Percentiles rank a stretch among this genome's conserved stretches.
phyloP scores from a whole-genome alignment of 2,329 filamentous ascomycete species.

The Diplodia corticola region DNA sequence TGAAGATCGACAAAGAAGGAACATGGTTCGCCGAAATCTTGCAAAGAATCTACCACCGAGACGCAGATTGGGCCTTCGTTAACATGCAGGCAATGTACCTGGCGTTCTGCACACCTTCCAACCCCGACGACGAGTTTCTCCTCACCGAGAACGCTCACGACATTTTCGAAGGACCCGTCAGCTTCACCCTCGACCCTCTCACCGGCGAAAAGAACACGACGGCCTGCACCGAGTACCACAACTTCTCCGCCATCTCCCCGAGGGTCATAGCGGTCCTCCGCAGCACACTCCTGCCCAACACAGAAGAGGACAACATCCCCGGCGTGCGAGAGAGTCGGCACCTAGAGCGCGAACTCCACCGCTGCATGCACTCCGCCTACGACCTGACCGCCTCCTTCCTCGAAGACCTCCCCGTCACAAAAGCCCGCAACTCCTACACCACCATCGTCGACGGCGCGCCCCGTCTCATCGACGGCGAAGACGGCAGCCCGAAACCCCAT shows the following conservation, averaged over 20 bases:
- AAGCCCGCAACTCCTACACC: slow-evolving; percentile 24
- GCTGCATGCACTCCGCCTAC: background rate
- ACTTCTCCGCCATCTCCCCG: slow-evolving; percentile 27
- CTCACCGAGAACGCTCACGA: slow-evolving; percentile 37
- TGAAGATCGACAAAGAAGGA: slow-evolving; percentile 32
- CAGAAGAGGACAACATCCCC: slow-evolving; percentile 24
- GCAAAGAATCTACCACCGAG: slow-evolving; percentile 31
- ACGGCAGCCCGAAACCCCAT: background rate
- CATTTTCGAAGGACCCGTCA: slow-evolving; percentile 35
- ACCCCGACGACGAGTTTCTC: slow-evolving; percentile 35
- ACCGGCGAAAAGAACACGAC: slow-evolving; percentile 10
- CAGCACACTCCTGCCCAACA: slow-evolving; percentile 27
- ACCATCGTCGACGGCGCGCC: background rate
- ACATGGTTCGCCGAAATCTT: slow-evolving; percentile 33
- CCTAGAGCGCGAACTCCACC: background rate
- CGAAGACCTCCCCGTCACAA: slow-evolving; percentile 24
- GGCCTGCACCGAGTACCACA: slow-evolving; percentile 26
- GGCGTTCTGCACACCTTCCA: slow-evolving; percentile 33
- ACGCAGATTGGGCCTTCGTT: slow-evolving; percentile 34
- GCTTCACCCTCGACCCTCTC: background rate
- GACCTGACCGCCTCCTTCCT: slow-evolving; percentile 22
- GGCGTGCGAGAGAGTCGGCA: background rate
- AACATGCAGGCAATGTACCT: slow-evolving; percentile 34
- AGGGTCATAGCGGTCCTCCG: slow-evolving; percentile 30
- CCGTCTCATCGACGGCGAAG: background rate